Conservation (phyloP, 176 grass and related monocot genomes). For the Juncus effusus region DNA sequence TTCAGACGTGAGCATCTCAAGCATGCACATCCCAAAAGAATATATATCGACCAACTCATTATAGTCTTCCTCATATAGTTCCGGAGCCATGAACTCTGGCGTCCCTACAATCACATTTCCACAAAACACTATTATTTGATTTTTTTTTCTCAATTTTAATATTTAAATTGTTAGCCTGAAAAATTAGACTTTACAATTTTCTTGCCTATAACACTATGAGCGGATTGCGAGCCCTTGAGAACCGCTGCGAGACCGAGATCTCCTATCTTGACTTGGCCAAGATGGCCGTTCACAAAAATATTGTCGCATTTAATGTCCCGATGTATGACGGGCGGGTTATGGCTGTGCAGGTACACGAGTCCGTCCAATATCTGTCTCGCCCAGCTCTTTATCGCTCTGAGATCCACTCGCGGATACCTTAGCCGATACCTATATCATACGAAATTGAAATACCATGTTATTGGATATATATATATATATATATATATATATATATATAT, state of each 20-base stretch:
- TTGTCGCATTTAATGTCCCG: conserved; percentile 95
- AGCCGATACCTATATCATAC: conserved; percentile 31
- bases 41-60: conserved; percentile 70
- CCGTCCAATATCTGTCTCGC: conserved; percentile 59
- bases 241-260: conserved; percentile 82
- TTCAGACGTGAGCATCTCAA: conserved; percentile 84
- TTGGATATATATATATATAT: neutral
- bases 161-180: neutral
- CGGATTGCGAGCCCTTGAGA: conserved; percentile 36
- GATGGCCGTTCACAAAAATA: conserved; percentile 78
- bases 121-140: neutral
- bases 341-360: conserved; percentile 61
- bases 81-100: conserved; percentile 96
- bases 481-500: neutral
- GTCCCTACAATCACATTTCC: conserved; percentile 28
- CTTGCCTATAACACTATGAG: conserved; percentile 69
- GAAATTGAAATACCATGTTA: too few species aligned
- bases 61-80: conserved; percentile 92
- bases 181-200: neutral
- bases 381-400: conserved; percentile 64
- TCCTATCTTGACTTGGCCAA: conserved; percentile 84
- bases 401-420: conserved; percentile 50
- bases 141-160: neutral
- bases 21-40: conserved; percentile 91
- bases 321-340: conserved; percentile 66